Evolutionary conservation across 208 protist species (phyloP), one percentile per base, ranked within the genome.

Genomic region (Wallacemonas collosoma): DNA sequence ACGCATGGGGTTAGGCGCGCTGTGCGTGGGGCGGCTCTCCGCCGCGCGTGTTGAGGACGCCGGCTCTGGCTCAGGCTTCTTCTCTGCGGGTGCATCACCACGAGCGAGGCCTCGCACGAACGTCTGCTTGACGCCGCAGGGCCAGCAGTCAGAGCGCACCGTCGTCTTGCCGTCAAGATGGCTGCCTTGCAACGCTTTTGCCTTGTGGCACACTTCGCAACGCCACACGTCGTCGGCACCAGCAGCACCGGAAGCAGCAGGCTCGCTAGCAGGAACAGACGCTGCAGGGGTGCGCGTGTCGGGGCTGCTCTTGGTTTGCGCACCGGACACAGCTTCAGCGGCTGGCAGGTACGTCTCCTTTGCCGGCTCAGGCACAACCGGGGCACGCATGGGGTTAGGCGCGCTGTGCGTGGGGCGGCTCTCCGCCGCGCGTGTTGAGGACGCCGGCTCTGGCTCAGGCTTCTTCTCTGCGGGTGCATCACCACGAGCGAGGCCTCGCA

Each of bases 71-170:
- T 35, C 36, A n/a, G 38, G 3, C 26, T n/a, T 62, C 4, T 56
- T 56, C 51, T 6, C n/a, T 6, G 51, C 51, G 7, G 38, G 36
- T 6, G 38, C 1, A 3, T 38, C 36, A 9, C 36, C 56, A 41
- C 26, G 36, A 43, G 14, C 56, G 8, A 0, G 8, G 50, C 45
- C 26, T 3, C 47, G 69, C 26, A 65, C 36, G 75, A 89, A 89
- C 14, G 68, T 82, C 11, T 66, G 60, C 72, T 90, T 90, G 43
- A 68, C 73, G 2, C 67, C 85, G 68, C 85, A 90, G 45, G 82
- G 79, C 85, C 81, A 87, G 72, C 85, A 90, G 58, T 90, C 85
- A 15, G 75, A 81, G 36, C 85, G 78, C 36, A 90, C 80, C 2
- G 68, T 75, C 2, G 35, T 77, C 71, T 90, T 90, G 36, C 82